These are phyloP conservation scores for Fusarium compactum DNA, from an alignment of 2,329 filamentous ascomycete species.

Conservation along the genomic window DNA sequence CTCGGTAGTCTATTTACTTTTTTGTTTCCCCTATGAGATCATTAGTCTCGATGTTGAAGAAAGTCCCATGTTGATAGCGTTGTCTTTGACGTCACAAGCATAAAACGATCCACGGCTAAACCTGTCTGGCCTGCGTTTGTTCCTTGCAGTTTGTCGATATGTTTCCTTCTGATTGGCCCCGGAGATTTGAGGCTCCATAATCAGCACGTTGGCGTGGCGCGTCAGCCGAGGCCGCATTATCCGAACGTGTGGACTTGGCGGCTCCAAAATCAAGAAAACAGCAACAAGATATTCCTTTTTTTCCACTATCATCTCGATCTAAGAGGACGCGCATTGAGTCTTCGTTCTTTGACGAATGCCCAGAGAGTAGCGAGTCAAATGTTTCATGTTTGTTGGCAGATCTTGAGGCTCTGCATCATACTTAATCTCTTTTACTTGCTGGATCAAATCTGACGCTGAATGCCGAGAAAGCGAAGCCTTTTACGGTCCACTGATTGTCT, in stretches of 20 bases:
- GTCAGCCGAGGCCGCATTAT: constrained; percentile 35
- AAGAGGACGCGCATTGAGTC: not conserved
- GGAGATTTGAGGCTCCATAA: constrained; percentile 37
- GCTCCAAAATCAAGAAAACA: constrained; percentile 23
- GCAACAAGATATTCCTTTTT: not conserved
- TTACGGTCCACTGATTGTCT: constrained; percentile 6
- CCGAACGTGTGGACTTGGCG: constrained; percentile 32
- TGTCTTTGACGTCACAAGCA: constrained; percentile 38
- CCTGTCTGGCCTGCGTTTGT: constrained; percentile 22
- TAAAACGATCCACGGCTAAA: constrained; percentile 16
- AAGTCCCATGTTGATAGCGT: not conserved
- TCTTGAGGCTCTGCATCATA: not conserved
- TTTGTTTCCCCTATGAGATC: constrained; percentile 23
- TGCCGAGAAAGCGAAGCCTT: not conserved
- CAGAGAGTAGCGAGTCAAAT: not conserved
- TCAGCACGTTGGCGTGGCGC: not conserved
- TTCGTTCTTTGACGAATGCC: constrained; percentile 1
- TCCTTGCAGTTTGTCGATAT: constrained; percentile 18
- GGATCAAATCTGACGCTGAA: not conserved
- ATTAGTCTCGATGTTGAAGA: constrained; percentile 2
- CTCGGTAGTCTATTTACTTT: not conserved
- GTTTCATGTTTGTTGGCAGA: not conserved
- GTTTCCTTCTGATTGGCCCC: constrained; percentile 18
- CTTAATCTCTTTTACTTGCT: not conserved
- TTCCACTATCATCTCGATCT: constrained; percentile 7